Conservation (phyloP, 306 rosid species). For the Prunus mongolica region DNA sequence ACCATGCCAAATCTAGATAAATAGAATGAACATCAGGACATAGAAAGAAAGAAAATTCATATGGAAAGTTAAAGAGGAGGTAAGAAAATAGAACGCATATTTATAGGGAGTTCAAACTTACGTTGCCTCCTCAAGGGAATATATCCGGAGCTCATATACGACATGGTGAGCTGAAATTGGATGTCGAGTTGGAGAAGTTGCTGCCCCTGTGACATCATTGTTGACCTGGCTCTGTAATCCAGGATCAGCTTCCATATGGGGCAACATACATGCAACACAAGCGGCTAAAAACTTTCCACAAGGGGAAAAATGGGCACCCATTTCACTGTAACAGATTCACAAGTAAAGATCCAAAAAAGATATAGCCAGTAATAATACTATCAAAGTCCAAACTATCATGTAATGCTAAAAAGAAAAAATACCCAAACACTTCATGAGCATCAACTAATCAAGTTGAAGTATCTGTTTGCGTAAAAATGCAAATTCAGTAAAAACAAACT, state of each 20-base stretch:
- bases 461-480: neutral
- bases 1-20: constrained; percentile 69
- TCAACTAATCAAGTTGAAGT: neutral
- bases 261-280: constrained; percentile 94
- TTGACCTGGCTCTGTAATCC: constrained; percentile 63
- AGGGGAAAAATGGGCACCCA: constrained; percentile 99
- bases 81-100: constrained; percentile 1
- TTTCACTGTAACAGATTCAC: constrained; percentile 71
- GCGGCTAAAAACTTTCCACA: constrained; percentile 98
- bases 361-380: constrained; percentile 1
- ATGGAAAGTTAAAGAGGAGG: constrained; percentile 6
- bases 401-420: neutral
- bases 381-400: neutral
- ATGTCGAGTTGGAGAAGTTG: constrained; percentile 95
- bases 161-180: constrained; percentile 92
- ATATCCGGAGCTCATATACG: constrained; percentile 90
- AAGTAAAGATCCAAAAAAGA: constrained; percentile 7
- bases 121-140: constrained; percentile 96
- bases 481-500: neutral
- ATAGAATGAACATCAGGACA: constrained; percentile 17
- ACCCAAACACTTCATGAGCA: neutral
- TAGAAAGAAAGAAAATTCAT: constrained; percentile 16
- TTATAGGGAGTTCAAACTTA: constrained; percentile 25
- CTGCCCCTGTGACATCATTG: constrained; percentile 55
- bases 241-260: constrained; percentile 81